These are phyloP conservation scores for slime mould (Dictyostelium discoideum) DNA, from an alignment of 78 protist species.

Conservation along the genomic window dicty_2.7 NC_007089.4:6239501-6240000, in stretches of 20 bases:
- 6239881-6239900: too few relatives aligned
- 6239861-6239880: too few relatives aligned
- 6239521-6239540: background rate
- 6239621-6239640: constrained; percentile 47
- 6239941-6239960: constrained; percentile 32
- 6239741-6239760: too few relatives aligned
- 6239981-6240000: constrained; percentile 47
- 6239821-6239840: too few relatives aligned
- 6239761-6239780: too few relatives aligned
- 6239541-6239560: background rate
- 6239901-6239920: too few relatives aligned
- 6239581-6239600: constrained; percentile 39
- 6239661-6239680: background rate
- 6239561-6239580: constrained; percentile 14
- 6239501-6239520: background rate
- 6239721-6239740: too few relatives aligned
- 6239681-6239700: background rate
- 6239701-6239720: background rate
- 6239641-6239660: background rate
- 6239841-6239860: too few relatives aligned
- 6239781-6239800: too few relatives aligned
- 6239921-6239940: too few relatives aligned
- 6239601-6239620: constrained; percentile 48
- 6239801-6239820: too few relatives aligned
- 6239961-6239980: constrained; percentile 54